A percentile compares a stretch with the other conserved stretches of the same genome.
These are phyloP conservation scores for Ceratocystis albifundus DNA, from an alignment of 2,329 filamentous ascomycete genomes.

Conservation along the genomic window DNA sequence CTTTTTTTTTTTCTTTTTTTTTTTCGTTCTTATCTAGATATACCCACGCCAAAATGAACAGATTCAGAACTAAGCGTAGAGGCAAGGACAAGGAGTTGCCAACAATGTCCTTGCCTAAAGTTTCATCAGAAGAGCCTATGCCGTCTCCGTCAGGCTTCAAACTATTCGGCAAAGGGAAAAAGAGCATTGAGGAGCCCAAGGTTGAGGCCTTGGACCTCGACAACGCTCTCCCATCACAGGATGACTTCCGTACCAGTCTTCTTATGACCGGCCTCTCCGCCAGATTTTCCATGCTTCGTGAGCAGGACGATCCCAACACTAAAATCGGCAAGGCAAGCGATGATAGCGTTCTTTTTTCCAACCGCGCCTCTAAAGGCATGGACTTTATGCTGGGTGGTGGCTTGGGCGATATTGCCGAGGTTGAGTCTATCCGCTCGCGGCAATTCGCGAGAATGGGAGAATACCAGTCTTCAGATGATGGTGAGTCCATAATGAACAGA, in stretches of 20 bases:
- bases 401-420: conserved; percentile 78
- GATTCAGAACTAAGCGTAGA: conserved; percentile 64
- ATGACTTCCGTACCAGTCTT: conserved; percentile 90
- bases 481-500: conserved; percentile 74
- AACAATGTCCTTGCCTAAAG: conserved; percentile 30
- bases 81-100: conserved; percentile 48
- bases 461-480: conserved; percentile 58
- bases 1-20: background rate
- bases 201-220: conserved; percentile 56
- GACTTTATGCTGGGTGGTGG: conserved; percentile 52
- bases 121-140: conserved; percentile 42
- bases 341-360: conserved; percentile 79
- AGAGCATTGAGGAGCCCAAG: conserved; percentile 45
- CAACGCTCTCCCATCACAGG: conserved; percentile 61
- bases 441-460: conserved; percentile 52
- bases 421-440: conserved; percentile 62
- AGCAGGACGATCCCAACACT: conserved; percentile 83
- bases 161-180: conserved; percentile 46
- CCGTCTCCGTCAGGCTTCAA: conserved; percentile 32
- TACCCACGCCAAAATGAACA: conserved; percentile 49
- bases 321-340: conserved; percentile 90
- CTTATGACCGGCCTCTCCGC: conserved; percentile 92
- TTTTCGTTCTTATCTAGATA: conserved; percentile 9
- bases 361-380: conserved; percentile 58
- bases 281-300: conserved; percentile 89